Percentiles rank a stretch among this genome's conserved stretches.
phyloP scores from a whole-genome alignment of 129 eudicot species.

The Dittrichia graveolens region DNA sequence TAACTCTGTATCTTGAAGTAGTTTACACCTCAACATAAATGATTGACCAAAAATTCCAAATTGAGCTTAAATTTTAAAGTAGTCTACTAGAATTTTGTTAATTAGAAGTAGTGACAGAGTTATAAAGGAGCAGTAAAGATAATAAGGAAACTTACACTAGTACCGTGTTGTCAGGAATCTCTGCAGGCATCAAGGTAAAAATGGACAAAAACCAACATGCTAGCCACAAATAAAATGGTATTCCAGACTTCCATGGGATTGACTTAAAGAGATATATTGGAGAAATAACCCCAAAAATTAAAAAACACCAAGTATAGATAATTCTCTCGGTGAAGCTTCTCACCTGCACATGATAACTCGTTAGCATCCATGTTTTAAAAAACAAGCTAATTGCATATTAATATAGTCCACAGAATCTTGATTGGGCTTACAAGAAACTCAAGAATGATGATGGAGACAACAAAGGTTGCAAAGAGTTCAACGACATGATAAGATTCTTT shows the following conservation, averaged over 20 bases:
- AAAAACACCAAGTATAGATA: slow-evolving; percentile 88
- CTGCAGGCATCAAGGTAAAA: slow-evolving; percentile 98
- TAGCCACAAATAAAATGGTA: slow-evolving; percentile 62
- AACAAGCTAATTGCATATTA: too few species aligned
- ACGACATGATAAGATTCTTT: slow-evolving; percentile 48
- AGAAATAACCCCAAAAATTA: slow-evolving; percentile 64
- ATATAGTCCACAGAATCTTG: too few species aligned
- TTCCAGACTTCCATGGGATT: slow-evolving; percentile 52
- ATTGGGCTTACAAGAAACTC: slow-evolving; percentile 47
- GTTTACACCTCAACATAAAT: too few species aligned
- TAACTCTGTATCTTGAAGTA: too few species aligned
- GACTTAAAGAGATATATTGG: slow-evolving; percentile 55
- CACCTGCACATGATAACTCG: slow-evolving; percentile 24
- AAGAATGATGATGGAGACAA: slow-evolving; percentile 64
- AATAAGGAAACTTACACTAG: slow-evolving; percentile 68
- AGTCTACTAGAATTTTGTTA: too few species aligned
- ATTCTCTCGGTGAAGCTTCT: slow-evolving; percentile 91
- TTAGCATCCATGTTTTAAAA: too few species aligned
- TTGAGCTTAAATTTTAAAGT: too few species aligned
- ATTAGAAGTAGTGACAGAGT: too few species aligned
- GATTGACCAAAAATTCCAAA: too few species aligned
- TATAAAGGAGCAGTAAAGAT: too few species aligned
- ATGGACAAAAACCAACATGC: slow-evolving; percentile 87
- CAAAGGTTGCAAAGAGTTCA: slow-evolving; percentile 53
- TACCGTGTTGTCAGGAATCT: slow-evolving; percentile 92